Conservation (phyloP, 345 rosid genomes). For the Eucalyptus dawsonii region DNA sequence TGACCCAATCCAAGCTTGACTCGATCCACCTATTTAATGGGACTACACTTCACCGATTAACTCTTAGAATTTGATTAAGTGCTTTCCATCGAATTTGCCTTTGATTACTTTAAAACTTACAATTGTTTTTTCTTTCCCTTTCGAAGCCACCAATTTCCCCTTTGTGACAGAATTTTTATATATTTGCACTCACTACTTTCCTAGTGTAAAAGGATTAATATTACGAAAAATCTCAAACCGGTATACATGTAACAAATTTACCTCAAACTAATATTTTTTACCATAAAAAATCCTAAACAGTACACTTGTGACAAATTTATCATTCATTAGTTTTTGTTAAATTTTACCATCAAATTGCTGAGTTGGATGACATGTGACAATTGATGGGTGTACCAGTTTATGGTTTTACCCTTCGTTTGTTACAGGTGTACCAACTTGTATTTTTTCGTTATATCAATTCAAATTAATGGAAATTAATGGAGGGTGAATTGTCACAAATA, state of each 20-base stretch:
- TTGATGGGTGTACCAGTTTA: too few relatives aligned
- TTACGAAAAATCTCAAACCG: fast-evolving
- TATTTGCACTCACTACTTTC: background rate
- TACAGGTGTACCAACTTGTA: fast-evolving
- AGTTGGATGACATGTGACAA: fast-evolving
- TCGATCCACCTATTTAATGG: fast-evolving
- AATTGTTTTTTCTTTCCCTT: background rate
- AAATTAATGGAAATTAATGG: background rate
- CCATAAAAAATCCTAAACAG: too few relatives aligned
- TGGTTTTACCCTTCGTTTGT: too few relatives aligned
- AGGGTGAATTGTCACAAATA: background rate
- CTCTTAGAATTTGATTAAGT: too few relatives aligned
- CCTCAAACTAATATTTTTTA: too few relatives aligned
- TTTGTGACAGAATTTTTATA: too few relatives aligned
- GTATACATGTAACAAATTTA: too few relatives aligned
- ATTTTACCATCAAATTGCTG: too few relatives aligned
- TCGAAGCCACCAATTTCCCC: background rate
- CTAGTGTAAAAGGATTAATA: background rate
- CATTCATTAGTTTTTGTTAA: fast-evolving
- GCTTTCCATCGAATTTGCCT: background rate
- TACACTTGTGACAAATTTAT: too few relatives aligned
- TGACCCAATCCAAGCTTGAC: too few relatives aligned
- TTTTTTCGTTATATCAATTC: background rate
- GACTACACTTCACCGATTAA: background rate
- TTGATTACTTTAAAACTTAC: background rate